These are phyloP conservation scores for Coemansia sp. DNA, from an alignment of 192 early-diverging fungal genomes.

Conservation along the genomic window DNA sequence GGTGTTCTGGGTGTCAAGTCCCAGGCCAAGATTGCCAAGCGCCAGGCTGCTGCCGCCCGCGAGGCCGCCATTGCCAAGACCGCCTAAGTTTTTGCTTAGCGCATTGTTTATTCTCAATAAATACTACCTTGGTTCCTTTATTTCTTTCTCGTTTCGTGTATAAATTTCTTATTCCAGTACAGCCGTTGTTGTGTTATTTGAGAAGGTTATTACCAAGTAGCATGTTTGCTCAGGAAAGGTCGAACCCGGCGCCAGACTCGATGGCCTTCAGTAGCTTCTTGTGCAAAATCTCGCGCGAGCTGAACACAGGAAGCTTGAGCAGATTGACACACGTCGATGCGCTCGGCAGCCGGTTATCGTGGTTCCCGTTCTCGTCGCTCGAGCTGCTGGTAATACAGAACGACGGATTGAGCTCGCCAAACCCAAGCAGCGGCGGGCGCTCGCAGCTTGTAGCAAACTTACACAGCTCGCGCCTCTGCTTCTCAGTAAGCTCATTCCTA, in stretches of 20 bases:
- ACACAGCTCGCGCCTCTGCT: constrained; percentile 58
- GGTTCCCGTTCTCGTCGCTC: constrained; percentile 24
- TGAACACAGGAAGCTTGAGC: constrained; percentile 84
- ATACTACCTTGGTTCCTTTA: no score
- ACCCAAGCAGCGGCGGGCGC: constrained; percentile 88
- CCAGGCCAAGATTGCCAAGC: constrained; percentile 76
- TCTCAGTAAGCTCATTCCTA: constrained; percentile 39
- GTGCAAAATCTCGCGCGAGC: constrained; percentile 43
- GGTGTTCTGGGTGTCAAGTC: constrained; percentile 96
- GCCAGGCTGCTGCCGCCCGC: constrained; percentile 57
- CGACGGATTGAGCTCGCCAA: constrained; percentile 55
- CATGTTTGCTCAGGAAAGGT: constrained; percentile 73
- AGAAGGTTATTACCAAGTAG: no score
- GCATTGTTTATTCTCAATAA: no score
- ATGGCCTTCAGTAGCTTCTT: constrained; percentile 88
- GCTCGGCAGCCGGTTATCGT: constrained; percentile 74
- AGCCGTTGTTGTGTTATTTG: no score
- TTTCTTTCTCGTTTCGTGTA: no score
- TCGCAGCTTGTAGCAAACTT: constrained; percentile 92
- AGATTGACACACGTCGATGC: constrained; percentile 86
- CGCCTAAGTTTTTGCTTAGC: constrained; percentile 7
- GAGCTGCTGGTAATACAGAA: constrained; percentile 37
- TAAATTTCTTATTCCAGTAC: no score
- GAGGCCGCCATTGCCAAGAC: constrained; percentile 21
- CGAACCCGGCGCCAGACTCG: constrained; percentile 85